phyloP scores from a whole-genome alignment of 2,329 filamentous ascomycete genomes.

The Blastomyces silverae region DNA sequence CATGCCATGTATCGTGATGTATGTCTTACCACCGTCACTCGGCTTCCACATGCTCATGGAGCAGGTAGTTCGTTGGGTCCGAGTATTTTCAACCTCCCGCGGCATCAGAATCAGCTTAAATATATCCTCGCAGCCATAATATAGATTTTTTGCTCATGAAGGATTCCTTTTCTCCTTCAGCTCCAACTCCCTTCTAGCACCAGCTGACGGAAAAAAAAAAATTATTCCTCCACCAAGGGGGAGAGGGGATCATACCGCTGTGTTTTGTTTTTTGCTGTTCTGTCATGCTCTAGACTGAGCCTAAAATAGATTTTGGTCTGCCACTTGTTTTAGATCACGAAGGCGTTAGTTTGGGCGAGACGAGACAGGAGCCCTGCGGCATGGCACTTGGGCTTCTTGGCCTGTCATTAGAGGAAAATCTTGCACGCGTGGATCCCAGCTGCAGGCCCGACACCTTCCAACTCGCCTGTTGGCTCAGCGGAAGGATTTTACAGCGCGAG shows the following conservation, averaged over 20 bases:
- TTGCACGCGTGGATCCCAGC: background rate
- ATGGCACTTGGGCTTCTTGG: background rate
- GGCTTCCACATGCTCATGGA: background rate
- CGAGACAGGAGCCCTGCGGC: background rate
- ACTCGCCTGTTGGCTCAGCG: background rate
- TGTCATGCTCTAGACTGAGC: background rate
- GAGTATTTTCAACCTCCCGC: background rate
- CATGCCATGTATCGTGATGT: no score
- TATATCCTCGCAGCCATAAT: background rate
- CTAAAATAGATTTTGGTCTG: slow-evolving; percentile 12
- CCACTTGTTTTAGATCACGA: slow-evolving; percentile 12
- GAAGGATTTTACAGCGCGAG: background rate
- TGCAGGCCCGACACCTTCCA: background rate
- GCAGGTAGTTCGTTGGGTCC: background rate
- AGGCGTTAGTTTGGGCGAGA: background rate
- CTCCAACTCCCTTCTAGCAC: no score
- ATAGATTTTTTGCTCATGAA: background rate
- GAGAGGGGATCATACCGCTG: background rate
- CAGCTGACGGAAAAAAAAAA: no score
- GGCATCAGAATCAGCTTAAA: background rate
- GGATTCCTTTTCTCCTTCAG: no score
- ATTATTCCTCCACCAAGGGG: no score
- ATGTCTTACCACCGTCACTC: background rate
- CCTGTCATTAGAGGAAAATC: slow-evolving; percentile 6
- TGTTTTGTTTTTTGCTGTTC: background rate